These are phyloP conservation scores for Pseudoperonospora humuli DNA, from an alignment of 352 stramenopile species.

Conservation along the genomic window DNA sequence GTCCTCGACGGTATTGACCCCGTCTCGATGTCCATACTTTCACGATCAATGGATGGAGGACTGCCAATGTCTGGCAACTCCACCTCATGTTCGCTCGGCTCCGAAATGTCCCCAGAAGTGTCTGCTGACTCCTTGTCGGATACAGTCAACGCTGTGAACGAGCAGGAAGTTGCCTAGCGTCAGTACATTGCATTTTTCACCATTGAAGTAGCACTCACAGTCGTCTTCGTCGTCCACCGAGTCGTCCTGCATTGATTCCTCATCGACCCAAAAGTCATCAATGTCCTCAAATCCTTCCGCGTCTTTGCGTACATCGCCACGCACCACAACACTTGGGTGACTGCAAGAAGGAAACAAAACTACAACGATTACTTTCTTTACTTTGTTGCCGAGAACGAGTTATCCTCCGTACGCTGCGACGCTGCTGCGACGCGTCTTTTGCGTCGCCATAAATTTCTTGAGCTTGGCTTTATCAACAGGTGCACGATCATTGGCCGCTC, in stretches of 20 bases:
- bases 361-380: background rate
- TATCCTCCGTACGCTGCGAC: conserved; percentile 16
- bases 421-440: conserved; percentile 25
- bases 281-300: conserved; percentile 80
- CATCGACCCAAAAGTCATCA: conserved; percentile 82
- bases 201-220: conserved; percentile 7
- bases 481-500: conserved; percentile 37
- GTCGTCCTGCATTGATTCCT: conserved; percentile 33
- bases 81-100: conserved; percentile 40
- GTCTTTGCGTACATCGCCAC: conserved; percentile 62
- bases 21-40: conserved; percentile 28
- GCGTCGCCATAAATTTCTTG: conserved; percentile 52
- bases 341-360: conserved; percentile 7
- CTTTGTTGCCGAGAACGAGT: background rate
- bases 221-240: conserved; percentile 29
- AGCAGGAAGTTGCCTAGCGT: conserved; percentile 2
- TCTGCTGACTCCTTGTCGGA: conserved; percentile 39
- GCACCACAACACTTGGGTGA: conserved; percentile 48
- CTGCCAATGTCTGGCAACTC: conserved; percentile 31
- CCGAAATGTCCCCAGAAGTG: conserved; percentile 35
- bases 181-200: background rate
- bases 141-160: conserved; percentile 20
- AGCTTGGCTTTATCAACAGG: conserved; percentile 41
- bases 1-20: conserved; percentile 20
- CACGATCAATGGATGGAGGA: conserved; percentile 24